Conservation (phyloP, 2,329 filamentous ascomycete genomes). For the Microdochium trichocladiopsis region DNA sequence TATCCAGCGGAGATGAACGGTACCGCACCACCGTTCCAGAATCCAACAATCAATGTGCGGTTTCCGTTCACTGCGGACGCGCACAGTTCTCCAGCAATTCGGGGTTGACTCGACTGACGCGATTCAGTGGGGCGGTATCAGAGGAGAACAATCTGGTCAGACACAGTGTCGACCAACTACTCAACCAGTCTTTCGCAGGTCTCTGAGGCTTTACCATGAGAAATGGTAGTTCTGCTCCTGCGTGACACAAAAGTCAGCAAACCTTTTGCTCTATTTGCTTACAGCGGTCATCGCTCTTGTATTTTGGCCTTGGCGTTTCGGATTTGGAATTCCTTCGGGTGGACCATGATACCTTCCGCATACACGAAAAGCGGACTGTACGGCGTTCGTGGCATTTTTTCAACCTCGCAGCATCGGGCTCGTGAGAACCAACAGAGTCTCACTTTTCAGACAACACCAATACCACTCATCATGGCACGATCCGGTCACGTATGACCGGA, state of each 20-base stretch:
- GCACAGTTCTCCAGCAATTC: background rate
- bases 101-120: background rate
- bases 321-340: background rate
- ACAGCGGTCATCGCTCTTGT: background rate
- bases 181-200: too few species aligned
- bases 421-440: background rate
- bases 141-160: too few species aligned
- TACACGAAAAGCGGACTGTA: background rate
- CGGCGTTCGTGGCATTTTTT: background rate
- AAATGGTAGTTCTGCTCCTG: too few species aligned
- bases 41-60: background rate
- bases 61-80: background rate
- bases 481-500: background rate
- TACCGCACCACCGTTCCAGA: conserved; percentile 21
- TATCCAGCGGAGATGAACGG: conserved; percentile 30
- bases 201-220: too few species aligned
- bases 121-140: background rate
- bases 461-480: conserved; percentile 1
- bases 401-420: background rate
- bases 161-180: too few species aligned
- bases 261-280: background rate
- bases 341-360: background rate
- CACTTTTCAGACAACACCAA: background rate
- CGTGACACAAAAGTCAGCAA: background rate
- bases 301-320: background rate